Base-by-base conservation (phyloP, 139 green algal genomes). In the Eudorina sp. region DNA sequence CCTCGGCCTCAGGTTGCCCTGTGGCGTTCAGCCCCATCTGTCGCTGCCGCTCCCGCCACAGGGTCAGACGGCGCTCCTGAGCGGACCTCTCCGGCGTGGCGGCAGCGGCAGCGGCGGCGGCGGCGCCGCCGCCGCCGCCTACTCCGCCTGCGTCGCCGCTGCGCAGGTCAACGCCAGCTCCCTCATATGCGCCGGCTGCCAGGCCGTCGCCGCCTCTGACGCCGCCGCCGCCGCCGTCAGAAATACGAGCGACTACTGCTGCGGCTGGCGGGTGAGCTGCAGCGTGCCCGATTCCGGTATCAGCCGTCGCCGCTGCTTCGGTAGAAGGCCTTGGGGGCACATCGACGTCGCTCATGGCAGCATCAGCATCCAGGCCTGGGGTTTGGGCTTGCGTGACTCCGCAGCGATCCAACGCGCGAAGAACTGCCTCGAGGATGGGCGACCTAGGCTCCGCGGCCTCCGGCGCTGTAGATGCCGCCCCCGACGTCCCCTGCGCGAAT, bases 61-160 rank as follows among this genome's bases (percentile, higher is more conserved):
- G 48, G 8, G 75, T 48, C 8, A 83, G 75, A 2, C 75, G 75
- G 6, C 75, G 75, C 45, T 83, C 75, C 48, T 83, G 75, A 3
- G 46, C 36, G 51, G 23, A 18, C 31, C 75, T 38, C n/a, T 34
- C 5, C n/a, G 0, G 9, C 4, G 9, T 31, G 13, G 7, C 64
- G 27, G 21, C 45, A n/a, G 3, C 45, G 25, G 0, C 14, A 14
- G 9, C 48, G 13, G 7, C 64, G 27, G 21, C 45, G 38, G 3
- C 45, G 25, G 40, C 43, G 2, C 64, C 73, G 43, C 31, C 11
- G 31, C 43, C 68, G 16, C 38, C 73, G 14, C 25, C 45, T 55
- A 7, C 68, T 34, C 8, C 55, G 23, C 48, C 13, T 55, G 48
- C 48, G 21, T 7, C 62, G 62, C 3, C 62, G 62, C 55, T 23